Conservation (phyloP, 2,329 filamentous ascomycete species). For the Fusarium tjaetaba region DNA sequence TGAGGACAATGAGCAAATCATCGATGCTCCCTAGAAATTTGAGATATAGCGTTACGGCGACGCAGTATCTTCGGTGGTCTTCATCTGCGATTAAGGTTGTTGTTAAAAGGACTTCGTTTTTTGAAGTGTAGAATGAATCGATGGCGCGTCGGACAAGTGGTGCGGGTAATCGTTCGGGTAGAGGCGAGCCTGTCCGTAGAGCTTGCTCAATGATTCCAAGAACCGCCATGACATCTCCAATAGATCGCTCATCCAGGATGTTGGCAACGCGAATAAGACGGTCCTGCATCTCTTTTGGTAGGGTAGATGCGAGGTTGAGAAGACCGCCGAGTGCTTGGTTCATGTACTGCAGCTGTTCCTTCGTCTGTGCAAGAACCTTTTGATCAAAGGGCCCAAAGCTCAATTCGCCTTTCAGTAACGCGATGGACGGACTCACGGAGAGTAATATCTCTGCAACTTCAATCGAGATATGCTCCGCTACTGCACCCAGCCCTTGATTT, state of each 20-base stretch:
- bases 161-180: constrained; percentile 59
- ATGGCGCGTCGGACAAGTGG: constrained; percentile 54
- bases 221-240: constrained; percentile 62
- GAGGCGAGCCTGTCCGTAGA: constrained; percentile 57
- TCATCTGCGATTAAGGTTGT: constrained; percentile 51
- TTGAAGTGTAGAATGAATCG: constrained; percentile 36
- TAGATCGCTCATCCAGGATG: constrained; percentile 54
- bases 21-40: constrained; percentile 56
- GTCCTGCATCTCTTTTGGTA: constrained; percentile 53
- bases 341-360: constrained; percentile 46
- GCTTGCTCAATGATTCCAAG: constrained; percentile 58
- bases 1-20: constrained; percentile 56
- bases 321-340: constrained; percentile 49
- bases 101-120: constrained; percentile 44
- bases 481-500: constrained; percentile 44
- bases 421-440: constrained; percentile 40
- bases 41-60: constrained; percentile 56
- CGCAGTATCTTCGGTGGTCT: constrained; percentile 57
- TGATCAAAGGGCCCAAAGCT: constrained; percentile 47
- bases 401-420: constrained; percentile 45
- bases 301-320: constrained; percentile 46
- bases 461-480: constrained; percentile 45
- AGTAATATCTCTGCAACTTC: constrained; percentile 45
- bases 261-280: constrained; percentile 52
- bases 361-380: constrained; percentile 43